Base-by-base conservation (phyloP, 495 filamentous ascomycete genomes). In the Aspergillus hancockii region DNA sequence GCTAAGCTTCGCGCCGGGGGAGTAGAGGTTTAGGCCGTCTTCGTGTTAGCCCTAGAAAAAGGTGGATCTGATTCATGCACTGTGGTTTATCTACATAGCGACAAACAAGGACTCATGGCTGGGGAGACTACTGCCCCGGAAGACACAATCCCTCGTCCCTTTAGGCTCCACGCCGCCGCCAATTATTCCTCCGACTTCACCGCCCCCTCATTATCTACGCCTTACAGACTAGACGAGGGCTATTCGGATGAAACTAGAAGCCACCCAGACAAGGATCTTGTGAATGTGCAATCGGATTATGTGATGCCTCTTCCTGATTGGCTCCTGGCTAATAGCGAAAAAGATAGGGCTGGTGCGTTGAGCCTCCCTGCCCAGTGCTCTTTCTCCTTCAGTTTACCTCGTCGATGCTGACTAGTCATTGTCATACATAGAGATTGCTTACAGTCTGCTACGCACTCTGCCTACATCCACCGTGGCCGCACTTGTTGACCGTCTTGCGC, bases 401-500 rank as follows among this genome's bases (percentile, higher is more conserved):
- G 64, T 49, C 14, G 19, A 47, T 23, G 31, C 21, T 60, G 14
- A 23, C 41, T 40, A 2, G 21, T 54, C 31, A 18, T 54, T 49
- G 16, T 12, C 34, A 19, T 49, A 31, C 36, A n/a, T 57, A 83
- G 81, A 82, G 61, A 67, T 83, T 53, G 78, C 77, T 25, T 82
- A 81, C 55, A 76, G 70, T 25, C 60, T 95, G 22, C 77, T 96
- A 36, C 83, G 85, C 59, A 85, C 88, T 49, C 79, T 97, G 6
- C 88, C 87, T 19, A 92, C 90, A 19, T 87, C 86, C 32, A 83
- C 85, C 13, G 85, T 96, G 52, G 85, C 88, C 16, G 80, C 85
- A n/a, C 84, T 97, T 21, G 90, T 94, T 23, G 87, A 90, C 43
- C 80, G 82, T 43, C 76, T 96, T 18, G 85, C 87, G 49, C 90